Base-by-base conservation (phyloP, 345 rosid species). In the Balakata baccata region DNA sequence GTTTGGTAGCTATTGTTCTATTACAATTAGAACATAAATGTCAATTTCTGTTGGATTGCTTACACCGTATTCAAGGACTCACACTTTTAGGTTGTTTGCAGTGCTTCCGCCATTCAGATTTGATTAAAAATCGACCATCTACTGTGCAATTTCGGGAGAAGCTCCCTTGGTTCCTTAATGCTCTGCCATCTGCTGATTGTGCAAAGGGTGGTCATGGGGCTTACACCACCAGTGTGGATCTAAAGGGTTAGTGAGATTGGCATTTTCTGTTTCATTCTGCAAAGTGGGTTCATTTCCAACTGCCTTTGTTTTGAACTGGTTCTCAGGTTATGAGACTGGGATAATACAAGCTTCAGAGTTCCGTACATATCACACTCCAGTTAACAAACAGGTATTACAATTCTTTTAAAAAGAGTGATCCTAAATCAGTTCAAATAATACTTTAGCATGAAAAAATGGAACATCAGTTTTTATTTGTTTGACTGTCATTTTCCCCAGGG, bases 131-230 rank as follows among this genome's bases (percentile, higher is more conserved):
- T 61, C 66, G 75, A 34, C 69, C 98, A 22, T 87, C 94, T 62
- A 91, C 97, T 3, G 41, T 74, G 54, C 98, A 92, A 75, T 95
- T 92, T 52, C 86, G 60, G 83, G 93, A 89, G 83, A 95, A 92
- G 80, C 94, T 95, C 68, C 99, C 99, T 64, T 95, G 99, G 99
- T 95, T 92, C 85, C 98, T 95, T 45, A 77, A 78, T 67, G 91
- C 98, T 57, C 84, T 95, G 78, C 99, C 99, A 45, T 95, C 99
- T 46, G 89, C 93, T 64, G 97, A 91, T 82, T 95, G 99, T 85
- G 92, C 99, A 13, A 95, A 95, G 85, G 99, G 97, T 50, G 99
- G 99, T 58, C 97, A 87, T 82, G 98, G 99, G 77, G 99, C 99
- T 75, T 92, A 95, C 74, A 83, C 97, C 46, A 85, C 70, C 84